phyloP scores from a whole-genome alignment of 768 basidiomycete genomes.

The Solioccasus polychromus region DNA sequence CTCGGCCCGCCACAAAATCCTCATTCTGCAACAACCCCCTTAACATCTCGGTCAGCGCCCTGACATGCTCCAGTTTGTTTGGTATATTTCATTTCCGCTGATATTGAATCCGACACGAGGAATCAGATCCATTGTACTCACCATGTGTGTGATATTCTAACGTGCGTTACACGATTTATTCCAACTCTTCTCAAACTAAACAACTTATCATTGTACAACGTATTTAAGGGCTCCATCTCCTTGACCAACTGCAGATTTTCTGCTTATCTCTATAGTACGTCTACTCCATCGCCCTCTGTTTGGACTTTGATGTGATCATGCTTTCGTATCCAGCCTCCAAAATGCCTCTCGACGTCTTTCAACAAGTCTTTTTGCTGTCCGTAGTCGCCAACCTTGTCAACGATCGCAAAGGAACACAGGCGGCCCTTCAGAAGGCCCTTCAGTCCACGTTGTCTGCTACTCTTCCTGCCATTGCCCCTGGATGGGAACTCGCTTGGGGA shows the following conservation, averaged over 20 bases:
- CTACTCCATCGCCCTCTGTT: not conserved
- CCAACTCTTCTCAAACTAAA: too few relatives aligned
- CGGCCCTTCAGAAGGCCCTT: constrained; percentile 1
- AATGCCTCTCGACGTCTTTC: constrained; percentile 15
- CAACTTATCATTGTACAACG: too few relatives aligned
- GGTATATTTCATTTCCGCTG: too few relatives aligned
- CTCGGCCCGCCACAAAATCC: too few relatives aligned
- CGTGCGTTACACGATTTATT: too few relatives aligned
- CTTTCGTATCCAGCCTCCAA: not conserved
- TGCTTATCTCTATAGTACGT: not conserved
- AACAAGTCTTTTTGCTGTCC: constrained; percentile 15
- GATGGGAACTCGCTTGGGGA: constrained; percentile 13
- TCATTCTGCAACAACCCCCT: too few relatives aligned
- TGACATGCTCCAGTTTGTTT: too few relatives aligned
- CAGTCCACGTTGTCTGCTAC: not conserved
- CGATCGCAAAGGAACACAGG: not conserved
- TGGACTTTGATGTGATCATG: not conserved
- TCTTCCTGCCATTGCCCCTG: not conserved
- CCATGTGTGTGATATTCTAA: too few relatives aligned
- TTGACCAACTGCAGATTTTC: not conserved
- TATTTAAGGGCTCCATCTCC: not conserved
- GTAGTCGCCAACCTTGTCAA: constrained; percentile 2
- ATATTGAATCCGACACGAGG: too few relatives aligned
- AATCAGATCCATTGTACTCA: too few relatives aligned
- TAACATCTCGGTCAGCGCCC: too few relatives aligned